Percentiles rank a stretch among this genome's conserved stretches.
Evolutionary conservation across 2,329 filamentous ascomycete species (phyloP).

Genomic region (Aschersonia sp.): DNA sequence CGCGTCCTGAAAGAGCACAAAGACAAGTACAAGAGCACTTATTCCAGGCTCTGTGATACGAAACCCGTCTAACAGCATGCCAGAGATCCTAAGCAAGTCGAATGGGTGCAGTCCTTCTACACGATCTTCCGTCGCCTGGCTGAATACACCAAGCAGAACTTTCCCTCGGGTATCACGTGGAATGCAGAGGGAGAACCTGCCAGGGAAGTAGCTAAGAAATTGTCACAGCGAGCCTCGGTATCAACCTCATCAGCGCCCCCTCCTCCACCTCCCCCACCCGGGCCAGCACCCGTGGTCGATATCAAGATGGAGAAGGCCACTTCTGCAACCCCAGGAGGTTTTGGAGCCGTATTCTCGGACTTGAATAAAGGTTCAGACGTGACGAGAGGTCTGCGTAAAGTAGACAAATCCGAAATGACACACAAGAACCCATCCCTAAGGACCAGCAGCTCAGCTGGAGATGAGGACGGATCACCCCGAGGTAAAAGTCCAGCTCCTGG

Average conservation of each 20-base stretch:
- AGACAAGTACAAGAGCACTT: constrained; percentile 32
- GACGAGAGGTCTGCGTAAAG: constrained; percentile 79
- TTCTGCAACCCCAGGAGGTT: constrained; percentile 38
- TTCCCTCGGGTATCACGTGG: constrained; percentile 68
- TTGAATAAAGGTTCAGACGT: constrained; percentile 82
- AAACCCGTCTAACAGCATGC: constrained; percentile 3
- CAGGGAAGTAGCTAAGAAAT: constrained; percentile 45
- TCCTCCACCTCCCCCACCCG: constrained; percentile 57
- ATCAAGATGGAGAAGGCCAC: constrained; percentile 28
- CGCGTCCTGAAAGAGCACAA: constrained; percentile 84
- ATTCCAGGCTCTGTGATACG: not conserved
- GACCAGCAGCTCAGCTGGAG: constrained; percentile 54
- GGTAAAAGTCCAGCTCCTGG: constrained; percentile 78
- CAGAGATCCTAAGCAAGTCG: constrained; percentile 65
- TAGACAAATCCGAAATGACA: constrained; percentile 92
- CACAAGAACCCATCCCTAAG: constrained; percentile 92
- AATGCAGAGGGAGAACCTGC: constrained; percentile 65
- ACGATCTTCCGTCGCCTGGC: constrained; percentile 72
- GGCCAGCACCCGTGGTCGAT: constrained; percentile 52
- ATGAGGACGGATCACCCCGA: constrained; percentile 37
- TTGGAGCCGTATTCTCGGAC: constrained; percentile 81
- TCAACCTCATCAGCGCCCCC: constrained; percentile 38
- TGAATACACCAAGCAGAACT: constrained; percentile 75
- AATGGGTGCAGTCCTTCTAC: constrained; percentile 90
- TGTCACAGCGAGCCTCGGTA: constrained; percentile 24